Percentiles rank a stretch among this genome's conserved stretches.
These are phyloP conservation scores for Fonsecaea pedrosoi DNA, from an alignment of 2,329 filamentous ascomycete genomes.

Conservation along the genomic window DNA sequence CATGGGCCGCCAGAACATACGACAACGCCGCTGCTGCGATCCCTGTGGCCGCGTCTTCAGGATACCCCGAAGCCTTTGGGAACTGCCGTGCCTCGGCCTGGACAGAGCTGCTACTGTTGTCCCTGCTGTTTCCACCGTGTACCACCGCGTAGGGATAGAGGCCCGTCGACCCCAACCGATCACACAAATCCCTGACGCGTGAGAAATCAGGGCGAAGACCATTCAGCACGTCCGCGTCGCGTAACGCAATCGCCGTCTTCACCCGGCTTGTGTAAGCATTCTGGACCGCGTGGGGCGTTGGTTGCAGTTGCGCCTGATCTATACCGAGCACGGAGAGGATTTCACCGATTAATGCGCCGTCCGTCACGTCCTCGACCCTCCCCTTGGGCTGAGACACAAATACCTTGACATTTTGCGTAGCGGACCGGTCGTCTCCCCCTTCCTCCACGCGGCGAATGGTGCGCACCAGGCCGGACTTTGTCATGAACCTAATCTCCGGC, in stretches of 20 bases:
- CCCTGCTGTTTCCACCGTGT: neutral
- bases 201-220: slow-evolving; percentile 8
- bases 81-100: slow-evolving; percentile 21
- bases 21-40: slow-evolving; percentile 17
- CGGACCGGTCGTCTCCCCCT: neutral
- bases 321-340: slow-evolving; percentile 14
- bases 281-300: neutral
- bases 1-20: slow-evolving; percentile 1
- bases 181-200: slow-evolving; percentile 8
- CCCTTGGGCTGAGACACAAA: slow-evolving; percentile 20
- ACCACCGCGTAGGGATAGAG: slow-evolving; percentile 20
- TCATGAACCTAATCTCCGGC: neutral
- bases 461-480: slow-evolving; percentile 11
- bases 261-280: slow-evolving; percentile 20
- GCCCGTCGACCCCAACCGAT: slow-evolving; percentile 14
- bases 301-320: neutral
- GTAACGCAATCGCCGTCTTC: slow-evolving; percentile 8
- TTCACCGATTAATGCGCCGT: neutral
- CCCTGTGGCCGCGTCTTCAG: slow-evolving; percentile 20
- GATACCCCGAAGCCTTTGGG: slow-evolving; percentile 19
- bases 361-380: slow-evolving; percentile 2
- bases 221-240: slow-evolving; percentile 10
- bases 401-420: neutral
- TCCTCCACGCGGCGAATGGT: slow-evolving; percentile 5
- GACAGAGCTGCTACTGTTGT: neutral